Percentiles rank a stretch among this genome's conserved stretches.
Evolutionary conservation across 106 monocot species (phyloP).

Genomic region (Iris macrosiphon): DNA sequence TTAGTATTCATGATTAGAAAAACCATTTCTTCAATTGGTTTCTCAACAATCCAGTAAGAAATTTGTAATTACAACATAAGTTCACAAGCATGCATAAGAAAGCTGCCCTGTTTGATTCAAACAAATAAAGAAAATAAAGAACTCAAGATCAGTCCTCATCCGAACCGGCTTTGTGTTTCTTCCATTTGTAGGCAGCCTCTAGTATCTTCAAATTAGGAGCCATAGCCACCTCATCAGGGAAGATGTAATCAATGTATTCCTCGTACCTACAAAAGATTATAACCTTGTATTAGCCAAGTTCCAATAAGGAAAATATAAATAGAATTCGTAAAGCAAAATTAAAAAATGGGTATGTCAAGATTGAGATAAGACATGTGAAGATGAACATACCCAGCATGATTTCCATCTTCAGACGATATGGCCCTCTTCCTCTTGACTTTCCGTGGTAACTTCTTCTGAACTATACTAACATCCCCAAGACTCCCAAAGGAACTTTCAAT

Average conservation of each 20-base stretch:
- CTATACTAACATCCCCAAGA: constrained; percentile 57
- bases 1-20: not conserved
- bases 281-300: not conserved
- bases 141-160: constrained; percentile 24
- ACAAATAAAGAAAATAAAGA: not conserved
- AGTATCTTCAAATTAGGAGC: constrained; percentile 83
- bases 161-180: constrained; percentile 41
- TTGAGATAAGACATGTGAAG: not conserved
- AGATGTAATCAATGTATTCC: constrained; percentile 97
- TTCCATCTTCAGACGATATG: constrained; percentile 72
- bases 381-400: constrained; percentile 53
- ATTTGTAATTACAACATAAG: no score
- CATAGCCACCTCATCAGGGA: constrained; percentile 85
- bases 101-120: no score
- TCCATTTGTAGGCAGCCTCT: constrained; percentile 94
- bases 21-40: no score
- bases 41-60: no score
- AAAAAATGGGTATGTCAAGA: not conserved
- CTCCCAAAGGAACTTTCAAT: constrained; percentile 54
- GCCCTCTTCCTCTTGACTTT: constrained; percentile 93
- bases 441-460: constrained; percentile 83
- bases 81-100: no score
- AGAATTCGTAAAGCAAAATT: not conserved
- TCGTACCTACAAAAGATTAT: constrained; percentile 53
- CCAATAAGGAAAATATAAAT: not conserved